Conservation (phyloP, 140 eudicot species). For the Stevia rebaudiana region DNA sequence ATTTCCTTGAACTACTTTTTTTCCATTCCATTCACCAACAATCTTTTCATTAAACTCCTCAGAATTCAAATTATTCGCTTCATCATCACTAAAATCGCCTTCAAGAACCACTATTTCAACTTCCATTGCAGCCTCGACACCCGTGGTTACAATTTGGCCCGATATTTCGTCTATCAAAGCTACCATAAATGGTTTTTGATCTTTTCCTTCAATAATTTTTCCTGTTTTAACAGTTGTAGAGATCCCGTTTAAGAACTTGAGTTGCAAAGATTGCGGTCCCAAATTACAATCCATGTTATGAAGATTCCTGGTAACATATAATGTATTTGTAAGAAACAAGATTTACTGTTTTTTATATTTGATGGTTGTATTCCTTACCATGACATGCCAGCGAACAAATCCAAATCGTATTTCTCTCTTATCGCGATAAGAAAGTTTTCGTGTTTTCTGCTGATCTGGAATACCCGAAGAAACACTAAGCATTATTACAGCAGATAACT, state of each 20-base stretch:
- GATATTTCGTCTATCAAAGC: constrained; percentile 39
- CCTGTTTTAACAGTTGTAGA: constrained; percentile 29
- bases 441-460: constrained; percentile 15
- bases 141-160: constrained; percentile 34
- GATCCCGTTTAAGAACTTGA: constrained; percentile 35
- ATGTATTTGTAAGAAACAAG: constrained; percentile 8
- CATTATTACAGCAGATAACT: neutral
- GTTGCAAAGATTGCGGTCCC: constrained; percentile 23
- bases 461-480: constrained; percentile 12
- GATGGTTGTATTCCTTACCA: constrained; percentile 19
- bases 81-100: constrained; percentile 28
- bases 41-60: constrained; percentile 33
- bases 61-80: constrained; percentile 21
- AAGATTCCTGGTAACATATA: constrained; percentile 25
- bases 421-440: constrained; percentile 23
- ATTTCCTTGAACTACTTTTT: constrained; percentile 42
- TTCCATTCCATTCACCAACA: constrained; percentile 34
- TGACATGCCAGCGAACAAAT: constrained; percentile 5
- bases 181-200: constrained; percentile 18
- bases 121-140: constrained; percentile 33
- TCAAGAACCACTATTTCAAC: constrained; percentile 52
- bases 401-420: constrained; percentile 24
- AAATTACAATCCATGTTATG: constrained; percentile 11
- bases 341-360: neutral
- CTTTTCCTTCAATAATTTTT: constrained; percentile 36